Evolutionary conservation across 2,329 filamentous ascomycete genomes (phyloP).

Genomic region (Beauveria varroae): DNA sequence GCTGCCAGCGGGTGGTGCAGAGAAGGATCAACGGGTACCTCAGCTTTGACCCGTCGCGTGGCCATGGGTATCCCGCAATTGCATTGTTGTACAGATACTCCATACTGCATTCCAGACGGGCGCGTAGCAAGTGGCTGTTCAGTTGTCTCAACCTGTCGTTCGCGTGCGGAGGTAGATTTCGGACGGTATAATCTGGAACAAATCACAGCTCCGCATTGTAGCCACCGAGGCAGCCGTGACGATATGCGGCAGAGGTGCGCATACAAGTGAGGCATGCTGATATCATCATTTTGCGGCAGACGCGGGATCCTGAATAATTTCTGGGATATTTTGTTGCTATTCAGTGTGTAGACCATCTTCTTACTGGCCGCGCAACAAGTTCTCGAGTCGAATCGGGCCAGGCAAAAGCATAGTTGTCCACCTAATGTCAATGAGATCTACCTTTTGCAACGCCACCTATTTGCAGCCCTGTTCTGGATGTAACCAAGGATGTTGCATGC

Average conservation of each 20-base stretch:
- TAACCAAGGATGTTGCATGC: neutral
- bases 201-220: constrained; percentile 6
- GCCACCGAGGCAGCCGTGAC: neutral
- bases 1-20: neutral
- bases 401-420: neutral
- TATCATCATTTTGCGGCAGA: neutral
- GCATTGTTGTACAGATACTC: too few species aligned
- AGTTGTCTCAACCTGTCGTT: neutral
- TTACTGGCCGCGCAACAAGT: too few species aligned
- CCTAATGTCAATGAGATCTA: neutral
- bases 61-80: too few species aligned
- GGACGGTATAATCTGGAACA: constrained; percentile 7
- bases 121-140: neutral
- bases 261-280: neutral
- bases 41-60: neutral
- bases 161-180: neutral
- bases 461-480: neutral
- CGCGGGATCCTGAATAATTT: too few species aligned
- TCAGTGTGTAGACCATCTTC: neutral
- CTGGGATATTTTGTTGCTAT: neutral
- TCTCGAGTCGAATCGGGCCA: neutral
- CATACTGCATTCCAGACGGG: neutral
- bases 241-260: neutral
- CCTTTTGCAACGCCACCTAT: neutral
- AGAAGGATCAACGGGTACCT: neutral